These are phyloP conservation scores for Chrysanthemum makinoi DNA, from an alignment of 129 eudicot species.

Conservation along the genomic window DNA sequence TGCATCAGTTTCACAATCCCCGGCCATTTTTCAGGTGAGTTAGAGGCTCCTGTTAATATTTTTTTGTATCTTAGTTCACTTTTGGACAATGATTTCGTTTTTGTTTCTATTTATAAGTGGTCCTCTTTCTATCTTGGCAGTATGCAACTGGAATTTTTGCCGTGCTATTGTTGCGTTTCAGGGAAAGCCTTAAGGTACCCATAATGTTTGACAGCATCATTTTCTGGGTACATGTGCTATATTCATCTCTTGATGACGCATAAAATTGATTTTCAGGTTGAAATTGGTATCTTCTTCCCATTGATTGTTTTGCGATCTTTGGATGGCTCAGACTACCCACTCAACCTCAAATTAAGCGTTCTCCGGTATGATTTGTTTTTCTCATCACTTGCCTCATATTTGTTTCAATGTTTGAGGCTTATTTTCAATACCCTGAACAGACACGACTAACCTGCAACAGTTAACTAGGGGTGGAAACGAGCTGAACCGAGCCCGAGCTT, in stretches of 20 bases:
- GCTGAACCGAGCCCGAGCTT: too few relatives aligned
- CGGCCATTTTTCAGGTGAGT: slow-evolving; percentile 76
- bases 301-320: slow-evolving; percentile 76
- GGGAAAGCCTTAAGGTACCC: slow-evolving; percentile 85
- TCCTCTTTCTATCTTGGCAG: slow-evolving; percentile 40
- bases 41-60: slow-evolving; percentile 20
- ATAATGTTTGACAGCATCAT: background rate
- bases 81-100: slow-evolving; percentile 14
- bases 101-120: slow-evolving; percentile 8
- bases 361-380: slow-evolving; percentile 53
- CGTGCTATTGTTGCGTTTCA: slow-evolving; percentile 80
- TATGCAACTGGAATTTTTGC: slow-evolving; percentile 89
- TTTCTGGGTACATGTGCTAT: background rate
- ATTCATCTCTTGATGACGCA: background rate
- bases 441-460: background rate
- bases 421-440: slow-evolving; percentile 7
- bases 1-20: slow-evolving; percentile 81
- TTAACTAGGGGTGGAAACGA: background rate
- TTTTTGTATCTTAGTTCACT: slow-evolving; percentile 1
- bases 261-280: slow-evolving; percentile 56
- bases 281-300: slow-evolving; percentile 91
- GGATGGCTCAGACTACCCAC: slow-evolving; percentile 71
- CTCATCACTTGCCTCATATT: background rate
- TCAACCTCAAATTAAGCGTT: slow-evolving; percentile 71
- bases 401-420: slow-evolving; percentile 13